Evolutionary conservation across 176 grass and related monocot genomes (phyloP).

Genomic region (Oryza glaberrima): DNA sequence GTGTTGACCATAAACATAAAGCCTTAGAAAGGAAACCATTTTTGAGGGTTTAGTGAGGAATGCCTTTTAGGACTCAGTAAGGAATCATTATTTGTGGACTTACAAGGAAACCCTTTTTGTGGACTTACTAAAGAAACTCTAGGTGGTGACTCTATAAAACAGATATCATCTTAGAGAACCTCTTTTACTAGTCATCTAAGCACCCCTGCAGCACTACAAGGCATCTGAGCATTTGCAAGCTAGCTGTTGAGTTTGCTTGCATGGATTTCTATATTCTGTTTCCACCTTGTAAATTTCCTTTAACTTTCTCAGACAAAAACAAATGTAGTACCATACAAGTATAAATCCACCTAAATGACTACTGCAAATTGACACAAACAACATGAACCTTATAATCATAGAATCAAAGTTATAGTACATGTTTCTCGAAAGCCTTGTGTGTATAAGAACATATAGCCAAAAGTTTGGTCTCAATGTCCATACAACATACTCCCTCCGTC

Average conservation of each 20-base stretch:
- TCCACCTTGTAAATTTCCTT: neutral
- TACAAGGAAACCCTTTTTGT: neutral
- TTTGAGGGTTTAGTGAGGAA: neutral
- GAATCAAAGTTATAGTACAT: neutral
- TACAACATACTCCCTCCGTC: neutral
- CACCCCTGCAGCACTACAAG: neutral
- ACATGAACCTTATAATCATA: neutral
- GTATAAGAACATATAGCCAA: neutral
- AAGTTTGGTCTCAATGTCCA: neutral
- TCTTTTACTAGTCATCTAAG: neutral
- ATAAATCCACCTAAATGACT: constrained; percentile 22
- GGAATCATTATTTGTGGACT: too few species aligned
- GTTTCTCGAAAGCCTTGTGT: neutral
- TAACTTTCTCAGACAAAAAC: neutral
- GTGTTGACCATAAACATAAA: neutral
- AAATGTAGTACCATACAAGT: neutral
- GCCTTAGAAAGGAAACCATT: neutral
- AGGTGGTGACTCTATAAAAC: neutral
- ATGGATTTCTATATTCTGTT: neutral
- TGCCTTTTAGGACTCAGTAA: neutral
- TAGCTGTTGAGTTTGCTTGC: neutral
- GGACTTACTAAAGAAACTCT: neutral
- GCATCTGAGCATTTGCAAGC: neutral
- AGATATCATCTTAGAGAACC: neutral
- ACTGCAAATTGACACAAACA: neutral